Evolutionary conservation across 306 rosid genomes (phyloP), one percentile per base, ranked within the genome.

Genomic region (Hippophae gyantsensis): DNA sequence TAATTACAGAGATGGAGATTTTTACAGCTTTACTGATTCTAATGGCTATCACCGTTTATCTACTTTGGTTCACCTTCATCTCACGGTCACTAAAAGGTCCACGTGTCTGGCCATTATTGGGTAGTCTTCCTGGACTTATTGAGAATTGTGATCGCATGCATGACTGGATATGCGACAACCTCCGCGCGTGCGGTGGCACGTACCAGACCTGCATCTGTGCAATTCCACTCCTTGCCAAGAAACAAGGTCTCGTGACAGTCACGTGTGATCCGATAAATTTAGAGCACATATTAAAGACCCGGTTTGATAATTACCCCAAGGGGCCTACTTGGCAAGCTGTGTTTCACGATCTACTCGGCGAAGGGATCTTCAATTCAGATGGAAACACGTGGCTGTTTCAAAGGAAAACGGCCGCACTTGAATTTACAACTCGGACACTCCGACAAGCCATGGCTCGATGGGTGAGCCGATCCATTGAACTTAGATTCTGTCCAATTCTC

Each of bases 181-280:
- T 90, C 42, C 84, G 95, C 73, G 95, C 84, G 53, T 90, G 94
- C 14, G 86, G 85, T 52, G 97, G 97, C 80, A 90, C 97, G 80
- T 90, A 90, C 85, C 97, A 90, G 57, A 90, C 97, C 12, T 90
- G 97, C 86, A 90, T 87, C 72, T 90, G 94, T 42, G 97, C 97
- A 0, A 76, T 90, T 10, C 97, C 97, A 1, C 87, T 87, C 63
- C 79, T 87, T 0, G 95, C 95, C 6, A 78, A 25, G 56, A 83
- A 78, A 61, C 98, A 92, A 3, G 98, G 98, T 11, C 98, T 92
- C 82, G 98, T 92, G 81, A 92, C 98, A 0, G 96, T 92, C 85
- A 87, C 98, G 72, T 87, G 95, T 23, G 96, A 92, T 78, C 96
- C 98, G 43, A 79, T 75, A 56, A 92, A 92, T 44, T 58, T 90